Percentiles rank a stretch among this genome's conserved stretches.
These are phyloP conservation scores for Umbelopsis sp. DNA, from an alignment of 192 early-diverging fungal species.

Conservation along the genomic window DNA sequence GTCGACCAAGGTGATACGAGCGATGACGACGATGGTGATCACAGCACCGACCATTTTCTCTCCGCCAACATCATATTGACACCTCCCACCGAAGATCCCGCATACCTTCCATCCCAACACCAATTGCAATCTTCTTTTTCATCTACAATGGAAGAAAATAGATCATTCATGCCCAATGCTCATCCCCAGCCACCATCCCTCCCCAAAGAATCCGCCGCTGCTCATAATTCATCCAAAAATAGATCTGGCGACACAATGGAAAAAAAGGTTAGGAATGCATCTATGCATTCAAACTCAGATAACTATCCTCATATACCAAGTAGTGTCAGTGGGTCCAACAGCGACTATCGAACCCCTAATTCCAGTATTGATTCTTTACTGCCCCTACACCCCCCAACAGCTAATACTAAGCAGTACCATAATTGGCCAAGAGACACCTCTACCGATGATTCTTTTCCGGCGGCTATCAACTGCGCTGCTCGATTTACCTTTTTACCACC, in stretches of 20 bases:
- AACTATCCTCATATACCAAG: not conserved
- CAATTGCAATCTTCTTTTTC: not conserved
- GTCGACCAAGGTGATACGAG: not conserved
- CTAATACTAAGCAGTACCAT: not conserved
- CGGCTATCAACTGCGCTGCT: not conserved
- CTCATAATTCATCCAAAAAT: conserved; percentile 15
- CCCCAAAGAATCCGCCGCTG: no score
- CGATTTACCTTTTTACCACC: not conserved
- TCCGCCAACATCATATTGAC: not conserved
- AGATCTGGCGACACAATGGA: conserved; percentile 15
- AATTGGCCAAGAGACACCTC: not conserved
- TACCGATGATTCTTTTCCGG: not conserved
- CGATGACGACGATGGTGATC: not conserved
- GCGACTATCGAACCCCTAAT: not conserved
- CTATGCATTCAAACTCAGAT: conserved; percentile 12
- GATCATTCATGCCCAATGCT: not conserved
- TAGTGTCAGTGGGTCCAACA: not conserved
- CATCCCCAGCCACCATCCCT: no score
- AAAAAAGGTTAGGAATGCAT: conserved; percentile 6
- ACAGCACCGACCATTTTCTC: not conserved
- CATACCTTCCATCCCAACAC: not conserved
- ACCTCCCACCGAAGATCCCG: not conserved
- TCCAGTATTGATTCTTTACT: no score
- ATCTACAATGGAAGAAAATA: not conserved
- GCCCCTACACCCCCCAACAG: no score